These are phyloP conservation scores for Candida stauntonica DNA, from an alignment of 805 yeast genomes.

Conservation along the genomic window DNA sequence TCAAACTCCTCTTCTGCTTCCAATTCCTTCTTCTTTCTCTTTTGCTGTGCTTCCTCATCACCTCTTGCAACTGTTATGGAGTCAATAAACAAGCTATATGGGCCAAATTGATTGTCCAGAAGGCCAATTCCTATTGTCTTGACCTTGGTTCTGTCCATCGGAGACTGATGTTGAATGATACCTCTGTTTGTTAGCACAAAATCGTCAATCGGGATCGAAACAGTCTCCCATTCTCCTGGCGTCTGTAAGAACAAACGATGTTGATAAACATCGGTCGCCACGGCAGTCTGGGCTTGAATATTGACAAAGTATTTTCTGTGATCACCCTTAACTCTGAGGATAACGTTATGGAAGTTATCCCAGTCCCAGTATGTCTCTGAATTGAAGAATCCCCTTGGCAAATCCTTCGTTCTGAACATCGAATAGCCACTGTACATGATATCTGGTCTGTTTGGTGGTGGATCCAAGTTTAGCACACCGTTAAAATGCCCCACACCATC, in stretches of 20 bases:
- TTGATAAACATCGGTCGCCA: slow-evolving; percentile 75
- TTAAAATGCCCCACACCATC: slow-evolving; percentile 55
- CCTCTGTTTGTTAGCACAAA: slow-evolving; percentile 85
- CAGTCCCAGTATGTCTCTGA: slow-evolving; percentile 63
- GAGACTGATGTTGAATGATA: slow-evolving; percentile 51
- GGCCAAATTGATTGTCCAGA: slow-evolving; percentile 74
- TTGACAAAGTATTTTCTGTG: slow-evolving; percentile 72
- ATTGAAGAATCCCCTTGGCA: slow-evolving; percentile 36
- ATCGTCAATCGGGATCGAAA: slow-evolving; percentile 69
- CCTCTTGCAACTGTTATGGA: slow-evolving; percentile 69
- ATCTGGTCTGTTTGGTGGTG: slow-evolving; percentile 62
- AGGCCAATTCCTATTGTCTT: slow-evolving; percentile 76
- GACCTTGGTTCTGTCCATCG: slow-evolving; percentile 58
- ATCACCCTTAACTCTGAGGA: slow-evolving; percentile 69
- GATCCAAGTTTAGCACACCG: slow-evolving; percentile 64
- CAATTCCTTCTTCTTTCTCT: slow-evolving; percentile 12
- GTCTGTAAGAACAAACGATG: slow-evolving; percentile 68
- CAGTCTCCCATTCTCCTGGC: slow-evolving; percentile 82
- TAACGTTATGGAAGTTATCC: slow-evolving; percentile 56
- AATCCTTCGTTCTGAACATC: slow-evolving; percentile 76
- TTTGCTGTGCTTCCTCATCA: slow-evolving; percentile 24
- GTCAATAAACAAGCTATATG: slow-evolving; percentile 63
- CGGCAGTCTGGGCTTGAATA: slow-evolving; percentile 75
- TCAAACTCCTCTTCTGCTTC: slow-evolving; percentile 12
- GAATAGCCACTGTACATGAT: slow-evolving; percentile 67